These are phyloP conservation scores for Quercus berberidifolia DNA, from an alignment of 306 rosid species.

Conservation along the genomic window DNA sequence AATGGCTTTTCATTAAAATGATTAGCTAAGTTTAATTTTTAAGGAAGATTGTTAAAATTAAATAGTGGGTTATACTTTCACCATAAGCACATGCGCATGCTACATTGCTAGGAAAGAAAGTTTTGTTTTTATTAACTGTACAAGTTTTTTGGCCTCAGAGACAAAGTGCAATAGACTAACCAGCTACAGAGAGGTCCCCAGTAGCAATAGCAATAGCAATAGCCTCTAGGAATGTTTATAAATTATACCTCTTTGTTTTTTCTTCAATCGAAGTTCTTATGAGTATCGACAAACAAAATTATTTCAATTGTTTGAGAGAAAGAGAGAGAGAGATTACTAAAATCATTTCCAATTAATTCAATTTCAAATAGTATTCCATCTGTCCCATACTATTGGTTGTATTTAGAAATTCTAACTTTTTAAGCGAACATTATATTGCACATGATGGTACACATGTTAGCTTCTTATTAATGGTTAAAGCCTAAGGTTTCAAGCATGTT, in stretches of 20 bases:
- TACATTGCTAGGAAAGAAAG: not conserved
- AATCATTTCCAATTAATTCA: too few species aligned
- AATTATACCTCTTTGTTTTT: too few species aligned
- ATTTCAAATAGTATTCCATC: too few species aligned
- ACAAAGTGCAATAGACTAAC: not conserved
- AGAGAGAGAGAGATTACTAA: too few species aligned
- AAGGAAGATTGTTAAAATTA: not conserved
- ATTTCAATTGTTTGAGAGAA: not conserved
- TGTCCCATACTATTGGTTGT: too few species aligned
- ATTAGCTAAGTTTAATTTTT: not conserved
- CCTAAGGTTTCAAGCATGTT: too few species aligned
- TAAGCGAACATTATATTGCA: too few species aligned
- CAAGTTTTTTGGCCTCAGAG: not conserved
- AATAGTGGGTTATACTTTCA: not conserved
- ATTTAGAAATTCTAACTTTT: too few species aligned
- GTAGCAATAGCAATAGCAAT: not conserved
- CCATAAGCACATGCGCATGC: not conserved
- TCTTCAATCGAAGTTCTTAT: too few species aligned
- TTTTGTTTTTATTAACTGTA: not conserved
- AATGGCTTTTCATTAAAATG: not conserved
- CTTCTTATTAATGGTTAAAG: too few species aligned
- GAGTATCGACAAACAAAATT: not conserved
- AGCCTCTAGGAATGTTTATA: not conserved
- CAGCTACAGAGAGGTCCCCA: not conserved
- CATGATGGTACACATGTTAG: too few species aligned